Evolutionary conservation across 257 asterid species (phyloP).

Genomic region (Solanum megistacrolobum): DNA sequence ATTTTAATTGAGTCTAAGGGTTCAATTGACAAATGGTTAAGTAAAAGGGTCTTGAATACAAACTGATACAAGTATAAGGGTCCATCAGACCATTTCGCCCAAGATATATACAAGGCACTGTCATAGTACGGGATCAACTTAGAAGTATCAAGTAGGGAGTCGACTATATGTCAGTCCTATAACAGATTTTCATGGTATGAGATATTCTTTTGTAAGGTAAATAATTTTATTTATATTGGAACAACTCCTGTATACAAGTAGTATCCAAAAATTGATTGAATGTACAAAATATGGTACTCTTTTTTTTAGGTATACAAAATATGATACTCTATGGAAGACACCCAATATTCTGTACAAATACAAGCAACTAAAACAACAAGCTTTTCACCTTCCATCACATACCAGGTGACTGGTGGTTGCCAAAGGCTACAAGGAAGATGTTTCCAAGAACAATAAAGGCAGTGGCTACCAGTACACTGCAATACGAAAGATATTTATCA

Average conservation of each 20-base stretch:
- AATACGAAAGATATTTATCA: constrained; percentile 10
- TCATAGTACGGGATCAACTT: background rate
- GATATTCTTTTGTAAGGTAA: background rate
- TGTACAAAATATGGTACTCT: background rate
- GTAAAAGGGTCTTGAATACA: too few species aligned
- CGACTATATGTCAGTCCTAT: background rate
- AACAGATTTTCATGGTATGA: background rate
- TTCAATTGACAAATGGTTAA: too few species aligned
- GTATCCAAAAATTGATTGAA: background rate
- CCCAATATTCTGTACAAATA: background rate
- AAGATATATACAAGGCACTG: background rate
- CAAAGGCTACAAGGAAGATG: constrained; percentile 95
- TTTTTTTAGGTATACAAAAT: background rate
- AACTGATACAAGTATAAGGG: too few species aligned
- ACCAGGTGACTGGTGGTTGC: constrained; percentile 99
- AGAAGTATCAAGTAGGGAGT: background rate
- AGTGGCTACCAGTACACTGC: constrained; percentile 84
- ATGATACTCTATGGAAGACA: background rate
- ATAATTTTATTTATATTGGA: background rate
- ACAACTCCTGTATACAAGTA: background rate
- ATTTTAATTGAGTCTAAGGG: too few species aligned
- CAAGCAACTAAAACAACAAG: background rate
- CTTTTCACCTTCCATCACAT: constrained; percentile 16
- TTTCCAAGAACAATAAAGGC: constrained; percentile 94
- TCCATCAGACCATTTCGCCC: background rate